Evolutionary conservation across 1,139 yeast genomes (phyloP).

Genomic region (Cylindricascospora bacillispora): DNA sequence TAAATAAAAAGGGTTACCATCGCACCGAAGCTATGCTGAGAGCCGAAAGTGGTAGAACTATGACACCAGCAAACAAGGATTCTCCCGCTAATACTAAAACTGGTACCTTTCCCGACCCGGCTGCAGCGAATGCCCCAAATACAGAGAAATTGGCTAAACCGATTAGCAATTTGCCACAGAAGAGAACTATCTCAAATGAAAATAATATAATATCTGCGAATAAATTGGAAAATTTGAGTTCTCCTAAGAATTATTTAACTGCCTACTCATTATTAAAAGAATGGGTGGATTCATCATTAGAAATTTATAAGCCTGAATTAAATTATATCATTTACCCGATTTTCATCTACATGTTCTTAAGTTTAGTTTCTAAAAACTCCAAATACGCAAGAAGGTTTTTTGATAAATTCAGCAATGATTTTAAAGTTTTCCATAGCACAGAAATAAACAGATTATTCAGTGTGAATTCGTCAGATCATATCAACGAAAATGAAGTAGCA

Average conservation of each 20-base stretch:
- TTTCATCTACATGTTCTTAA: conserved; percentile 78
- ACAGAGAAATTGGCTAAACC: conserved; percentile 24
- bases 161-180: conserved; percentile 26
- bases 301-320: conserved; percentile 82
- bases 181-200: not conserved
- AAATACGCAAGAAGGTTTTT: conserved; percentile 61
- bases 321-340: conserved; percentile 77
- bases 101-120: conserved; percentile 21
- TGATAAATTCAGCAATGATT: conserved; percentile 63
- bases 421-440: conserved; percentile 59
- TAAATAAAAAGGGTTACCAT: conserved; percentile 87
- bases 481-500: conserved; percentile 73
- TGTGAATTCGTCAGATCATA: conserved; percentile 66
- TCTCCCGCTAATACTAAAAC: conserved; percentile 26
- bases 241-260: conserved; percentile 59
- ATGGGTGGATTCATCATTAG: conserved; percentile 89
- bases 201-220: conserved; percentile 22
- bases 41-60: conserved; percentile 68
- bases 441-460: conserved; percentile 66
- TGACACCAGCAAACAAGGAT: conserved; percentile 37
- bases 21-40: conserved; percentile 89
- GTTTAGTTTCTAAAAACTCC: conserved; percentile 53
- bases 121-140: conserved; percentile 26
- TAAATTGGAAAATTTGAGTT: conserved; percentile 25
- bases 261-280: conserved; percentile 71